Conservation (phyloP, 2,329 filamentous ascomycete species). For the Fusarium mundagurra region DNA sequence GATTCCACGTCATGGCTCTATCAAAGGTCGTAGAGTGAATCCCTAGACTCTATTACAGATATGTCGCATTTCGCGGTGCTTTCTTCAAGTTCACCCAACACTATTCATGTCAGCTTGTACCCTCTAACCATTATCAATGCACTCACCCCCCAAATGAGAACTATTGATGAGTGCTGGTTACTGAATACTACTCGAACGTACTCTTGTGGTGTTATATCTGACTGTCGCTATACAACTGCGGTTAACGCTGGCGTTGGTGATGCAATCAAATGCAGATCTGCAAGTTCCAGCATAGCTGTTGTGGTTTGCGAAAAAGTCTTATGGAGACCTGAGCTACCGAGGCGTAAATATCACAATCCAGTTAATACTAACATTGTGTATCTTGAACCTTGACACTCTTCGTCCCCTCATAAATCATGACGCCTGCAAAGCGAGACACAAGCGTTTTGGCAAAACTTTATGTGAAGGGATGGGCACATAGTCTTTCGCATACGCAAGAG, state of each 20-base stretch:
- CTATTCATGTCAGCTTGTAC: not conserved
- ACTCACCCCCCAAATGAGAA: not conserved
- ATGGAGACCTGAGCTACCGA: not conserved
- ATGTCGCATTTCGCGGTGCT: not conserved
- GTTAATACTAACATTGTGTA: not conserved
- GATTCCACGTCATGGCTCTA: not conserved
- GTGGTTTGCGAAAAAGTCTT: not conserved
- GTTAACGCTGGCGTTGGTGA: not conserved
- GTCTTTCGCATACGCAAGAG: not conserved
- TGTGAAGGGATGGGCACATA: not conserved
- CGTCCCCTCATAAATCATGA: not conserved
- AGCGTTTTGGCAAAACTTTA: not conserved
- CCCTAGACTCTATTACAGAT: not conserved
- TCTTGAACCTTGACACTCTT: not conserved
- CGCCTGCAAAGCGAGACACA: not conserved
- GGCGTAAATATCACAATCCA: no score
- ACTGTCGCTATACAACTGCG: not conserved
- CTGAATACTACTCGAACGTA: not conserved
- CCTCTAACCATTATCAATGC: no score
- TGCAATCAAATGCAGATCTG: not conserved
- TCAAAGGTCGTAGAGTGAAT: not conserved
- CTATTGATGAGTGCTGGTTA: not conserved
- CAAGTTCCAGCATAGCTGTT: constrained; percentile 2
- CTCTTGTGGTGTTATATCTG: not conserved
- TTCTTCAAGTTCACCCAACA: not conserved